These are phyloP conservation scores for Raffaelea ambrosiae DNA, from an alignment of 2,329 filamentous ascomycete genomes.

Conservation along the genomic window DNA sequence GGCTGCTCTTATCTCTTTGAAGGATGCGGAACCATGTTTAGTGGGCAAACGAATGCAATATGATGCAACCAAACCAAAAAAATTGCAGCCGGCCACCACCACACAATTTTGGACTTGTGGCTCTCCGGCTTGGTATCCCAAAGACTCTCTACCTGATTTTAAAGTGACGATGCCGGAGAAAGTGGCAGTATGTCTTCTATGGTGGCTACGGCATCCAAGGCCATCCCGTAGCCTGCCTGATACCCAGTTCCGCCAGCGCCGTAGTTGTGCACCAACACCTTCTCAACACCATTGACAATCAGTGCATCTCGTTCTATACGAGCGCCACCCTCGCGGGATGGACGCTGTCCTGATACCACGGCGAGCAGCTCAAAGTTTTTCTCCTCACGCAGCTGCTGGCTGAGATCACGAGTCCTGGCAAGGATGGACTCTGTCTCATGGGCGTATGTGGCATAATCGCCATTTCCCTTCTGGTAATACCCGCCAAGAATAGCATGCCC, in stretches of 20 bases:
- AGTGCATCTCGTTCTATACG: constrained; percentile 27
- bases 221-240: constrained; percentile 33
- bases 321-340: constrained; percentile 30
- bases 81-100: too few species aligned
- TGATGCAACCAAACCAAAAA: too few species aligned
- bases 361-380: constrained; percentile 19
- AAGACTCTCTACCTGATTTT: too few species aligned
- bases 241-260: constrained; percentile 36
- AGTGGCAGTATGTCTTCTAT: constrained; percentile 19
- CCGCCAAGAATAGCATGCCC: constrained; percentile 28
- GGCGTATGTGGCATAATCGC: constrained; percentile 24
- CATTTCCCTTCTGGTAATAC: constrained; percentile 27
- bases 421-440: constrained; percentile 29
- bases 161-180: not conserved
- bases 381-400: constrained; percentile 18
- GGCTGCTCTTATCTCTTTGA: too few species aligned
- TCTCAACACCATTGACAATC: constrained; percentile 14
- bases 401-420: constrained; percentile 23
- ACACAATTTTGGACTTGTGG: too few species aligned
- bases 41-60: too few species aligned
- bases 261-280: constrained; percentile 31
- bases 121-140: too few species aligned
- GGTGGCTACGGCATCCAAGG: constrained; percentile 23
- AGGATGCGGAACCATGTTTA: too few species aligned
- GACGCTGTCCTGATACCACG: constrained; percentile 23